Evolutionary conservation across 306 rosid species (phyloP).

Genomic region (Vachellia collinsii): DNA sequence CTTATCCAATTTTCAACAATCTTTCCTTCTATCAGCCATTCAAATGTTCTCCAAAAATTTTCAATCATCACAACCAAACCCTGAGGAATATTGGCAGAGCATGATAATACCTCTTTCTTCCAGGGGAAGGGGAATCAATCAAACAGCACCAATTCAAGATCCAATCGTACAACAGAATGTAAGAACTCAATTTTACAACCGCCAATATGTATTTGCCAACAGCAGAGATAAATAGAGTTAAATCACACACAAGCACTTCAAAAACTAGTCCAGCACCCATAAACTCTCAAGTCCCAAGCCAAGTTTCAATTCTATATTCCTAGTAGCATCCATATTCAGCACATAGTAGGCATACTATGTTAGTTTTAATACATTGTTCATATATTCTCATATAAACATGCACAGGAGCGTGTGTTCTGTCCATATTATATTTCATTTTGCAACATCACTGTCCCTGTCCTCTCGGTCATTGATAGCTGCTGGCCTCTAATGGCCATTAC

Average conservation of each 20-base stretch:
- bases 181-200: not conserved
- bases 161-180: not conserved
- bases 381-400: not conserved
- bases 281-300: not conserved
- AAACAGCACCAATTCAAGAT: not conserved
- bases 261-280: not conserved
- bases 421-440: not conserved
- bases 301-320: not conserved
- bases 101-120: not conserved
- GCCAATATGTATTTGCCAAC: not conserved
- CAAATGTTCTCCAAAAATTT: not conserved
- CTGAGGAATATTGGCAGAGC: not conserved
- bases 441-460: not conserved
- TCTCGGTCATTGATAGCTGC: not conserved
- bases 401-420: not conserved
- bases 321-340: not conserved
- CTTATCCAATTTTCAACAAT: not conserved
- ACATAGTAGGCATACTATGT: not conserved
- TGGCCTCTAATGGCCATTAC: not conserved
- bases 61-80: not conserved
- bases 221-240: not conserved
- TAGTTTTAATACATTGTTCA: not conserved
- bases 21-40: not conserved
- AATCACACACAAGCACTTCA: not conserved
- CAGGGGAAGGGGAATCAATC: not conserved